These are phyloP conservation scores for Paspalum vaginatum DNA, from an alignment of 176 grass and related monocot genomes.

Conservation along the genomic window DNA sequence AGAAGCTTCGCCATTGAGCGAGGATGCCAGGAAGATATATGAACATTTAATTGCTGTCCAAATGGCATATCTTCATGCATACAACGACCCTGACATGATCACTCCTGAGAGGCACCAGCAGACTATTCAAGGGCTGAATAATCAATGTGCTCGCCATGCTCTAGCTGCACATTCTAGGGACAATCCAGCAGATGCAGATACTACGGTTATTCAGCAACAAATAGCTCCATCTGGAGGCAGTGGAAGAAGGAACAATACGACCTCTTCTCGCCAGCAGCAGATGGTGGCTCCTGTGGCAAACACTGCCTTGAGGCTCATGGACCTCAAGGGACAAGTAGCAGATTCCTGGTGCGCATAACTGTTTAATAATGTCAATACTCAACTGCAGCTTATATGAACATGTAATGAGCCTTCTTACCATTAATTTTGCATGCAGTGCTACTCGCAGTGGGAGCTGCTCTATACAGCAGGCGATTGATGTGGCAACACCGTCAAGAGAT, in stretches of 20 bases:
- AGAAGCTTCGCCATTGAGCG: background rate
- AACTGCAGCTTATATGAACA: background rate
- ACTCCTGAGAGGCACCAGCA: background rate
- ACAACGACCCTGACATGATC: background rate
- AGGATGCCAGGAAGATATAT: background rate
- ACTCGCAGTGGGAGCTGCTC: constrained; percentile 42
- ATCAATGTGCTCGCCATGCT: background rate
- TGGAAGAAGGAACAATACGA: background rate
- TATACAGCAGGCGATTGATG: constrained; percentile 47
- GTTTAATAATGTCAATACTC: too few species aligned
- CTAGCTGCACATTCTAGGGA: background rate
- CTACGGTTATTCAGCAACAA: background rate
- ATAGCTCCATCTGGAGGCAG: background rate
- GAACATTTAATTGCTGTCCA: background rate
- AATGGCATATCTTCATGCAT: constrained; percentile 7
- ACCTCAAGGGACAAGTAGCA: constrained; percentile 46
- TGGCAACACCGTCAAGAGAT: constrained; percentile 47
- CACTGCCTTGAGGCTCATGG: constrained; percentile 15
- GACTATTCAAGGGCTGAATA: constrained; percentile 10
- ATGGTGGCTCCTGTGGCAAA: background rate
- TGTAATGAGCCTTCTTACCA: background rate
- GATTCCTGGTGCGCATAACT: constrained; percentile 41
- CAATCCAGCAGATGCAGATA: background rate
- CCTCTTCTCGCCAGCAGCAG: background rate
- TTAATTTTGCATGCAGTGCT: constrained; percentile 24